A percentile compares a stretch with the other conserved stretches of the same genome.
Evolutionary conservation across 306 rosid genomes (phyloP).

Genomic region (Spatholobus suberectus): DNA sequence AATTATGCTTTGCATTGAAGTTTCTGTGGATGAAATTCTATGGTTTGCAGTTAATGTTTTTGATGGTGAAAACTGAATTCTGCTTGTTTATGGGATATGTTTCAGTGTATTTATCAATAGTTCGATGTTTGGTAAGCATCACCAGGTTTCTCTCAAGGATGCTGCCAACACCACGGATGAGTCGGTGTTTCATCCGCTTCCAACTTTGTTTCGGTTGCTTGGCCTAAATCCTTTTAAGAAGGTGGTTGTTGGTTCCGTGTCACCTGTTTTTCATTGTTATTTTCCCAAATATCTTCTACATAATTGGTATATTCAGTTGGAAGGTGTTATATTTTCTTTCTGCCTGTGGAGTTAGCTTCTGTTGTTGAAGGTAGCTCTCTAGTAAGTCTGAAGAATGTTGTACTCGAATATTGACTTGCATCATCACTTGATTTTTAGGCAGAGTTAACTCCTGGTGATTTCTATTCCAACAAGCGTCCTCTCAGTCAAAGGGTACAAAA

Average conservation of each 20-base stretch:
- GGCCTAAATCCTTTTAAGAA: constrained; percentile 79
- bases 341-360: constrained; percentile 17
- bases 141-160: constrained; percentile 72
- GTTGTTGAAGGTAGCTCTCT: constrained; percentile 7
- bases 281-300: background rate
- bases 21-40: background rate
- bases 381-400: constrained; percentile 25
- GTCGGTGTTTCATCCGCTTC: constrained; percentile 86
- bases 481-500: constrained; percentile 62
- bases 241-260: constrained; percentile 52
- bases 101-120: constrained; percentile 78
- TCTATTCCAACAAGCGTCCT: constrained; percentile 80
- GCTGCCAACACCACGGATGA: constrained; percentile 71
- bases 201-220: constrained; percentile 79
- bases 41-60: background rate
- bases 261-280: background rate
- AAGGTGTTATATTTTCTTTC: constrained; percentile 12
- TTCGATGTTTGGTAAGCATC: constrained; percentile 72
- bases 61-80: constrained; percentile 33
- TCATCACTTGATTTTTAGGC: constrained; percentile 60
- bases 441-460: constrained; percentile 80
- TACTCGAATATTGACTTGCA: constrained; percentile 34
- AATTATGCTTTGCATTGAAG: background rate
- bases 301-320: constrained; percentile 2
- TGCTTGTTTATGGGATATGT: background rate